A percentile compares a stretch with the other conserved stretches of the same genome.
Evolutionary conservation across 2,329 filamentous ascomycete genomes (phyloP).

Genomic region (Diplodia scrobiculata): DNA sequence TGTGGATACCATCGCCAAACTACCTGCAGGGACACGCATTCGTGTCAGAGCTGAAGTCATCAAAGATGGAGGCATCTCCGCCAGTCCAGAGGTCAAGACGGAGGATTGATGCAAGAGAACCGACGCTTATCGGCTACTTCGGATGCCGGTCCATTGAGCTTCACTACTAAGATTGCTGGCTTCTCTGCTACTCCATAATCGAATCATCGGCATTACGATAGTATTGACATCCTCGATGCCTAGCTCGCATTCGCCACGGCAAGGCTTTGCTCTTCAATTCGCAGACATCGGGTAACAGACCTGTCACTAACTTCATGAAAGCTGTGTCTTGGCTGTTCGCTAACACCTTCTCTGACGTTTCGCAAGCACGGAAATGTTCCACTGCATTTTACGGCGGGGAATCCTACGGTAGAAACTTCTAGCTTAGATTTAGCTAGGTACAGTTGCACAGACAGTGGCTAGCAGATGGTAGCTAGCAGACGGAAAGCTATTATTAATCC

Average conservation of each 20-base stretch:
- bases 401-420: neutral
- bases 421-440: neutral
- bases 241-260: neutral
- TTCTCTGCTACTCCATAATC: neutral
- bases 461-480: neutral
- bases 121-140: neutral
- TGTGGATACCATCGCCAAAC: neutral
- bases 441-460: neutral
- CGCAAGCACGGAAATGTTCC: neutral
- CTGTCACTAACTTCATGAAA: neutral
- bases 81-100: neutral
- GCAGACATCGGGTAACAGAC: neutral
- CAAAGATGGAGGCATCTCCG: neutral
- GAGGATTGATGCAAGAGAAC: neutral
- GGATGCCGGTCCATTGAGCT: neutral
- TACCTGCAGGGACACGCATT: constrained; percentile 6
- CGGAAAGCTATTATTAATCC: neutral
- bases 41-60: constrained; percentile 5
- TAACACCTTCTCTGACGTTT: neutral
- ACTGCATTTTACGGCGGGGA: neutral
- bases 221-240: neutral
- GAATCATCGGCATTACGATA: neutral
- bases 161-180: neutral
- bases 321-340: neutral
- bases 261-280: neutral